Conservation (phyloP, 768 basidiomycete species). For the button mushroom (Agaricus bisporus) region DNA sequence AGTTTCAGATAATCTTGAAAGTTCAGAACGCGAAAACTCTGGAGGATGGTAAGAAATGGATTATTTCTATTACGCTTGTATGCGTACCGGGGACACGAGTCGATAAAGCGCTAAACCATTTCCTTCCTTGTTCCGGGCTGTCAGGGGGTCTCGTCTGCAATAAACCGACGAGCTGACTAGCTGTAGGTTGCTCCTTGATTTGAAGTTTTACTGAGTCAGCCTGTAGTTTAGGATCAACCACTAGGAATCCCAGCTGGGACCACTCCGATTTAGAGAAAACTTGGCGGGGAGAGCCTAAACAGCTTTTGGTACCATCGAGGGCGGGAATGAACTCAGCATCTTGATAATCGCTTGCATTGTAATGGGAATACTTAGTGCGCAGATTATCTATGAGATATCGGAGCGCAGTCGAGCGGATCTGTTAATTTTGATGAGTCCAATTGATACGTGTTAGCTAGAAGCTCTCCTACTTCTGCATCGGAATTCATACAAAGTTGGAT, state of each 20-base stretch:
- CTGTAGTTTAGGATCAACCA: slow-evolving; percentile 49
- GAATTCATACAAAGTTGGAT: slow-evolving; percentile 62
- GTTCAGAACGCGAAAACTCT: slow-evolving; percentile 57
- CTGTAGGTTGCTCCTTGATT: slow-evolving; percentile 64
- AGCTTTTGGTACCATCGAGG: slow-evolving; percentile 39
- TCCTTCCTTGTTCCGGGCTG: slow-evolving; percentile 45
- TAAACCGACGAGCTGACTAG: slow-evolving; percentile 57
- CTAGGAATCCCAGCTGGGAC: slow-evolving; percentile 69
- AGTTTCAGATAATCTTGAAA: slow-evolving; percentile 49
- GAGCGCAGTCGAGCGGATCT: slow-evolving; percentile 56
- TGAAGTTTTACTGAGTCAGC: slow-evolving; percentile 60
- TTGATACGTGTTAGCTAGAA: not conserved
- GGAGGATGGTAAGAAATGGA: not conserved
- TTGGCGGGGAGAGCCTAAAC: slow-evolving; percentile 59
- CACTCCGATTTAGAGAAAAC: slow-evolving; percentile 68
- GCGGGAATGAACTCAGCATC: slow-evolving; percentile 79
- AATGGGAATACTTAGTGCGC: slow-evolving; percentile 49
- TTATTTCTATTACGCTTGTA: not conserved
- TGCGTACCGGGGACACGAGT: slow-evolving; percentile 35
- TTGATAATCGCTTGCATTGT: slow-evolving; percentile 48
- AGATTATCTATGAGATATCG: slow-evolving; percentile 81
- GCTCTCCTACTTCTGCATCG: slow-evolving; percentile 30
- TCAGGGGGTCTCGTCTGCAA: slow-evolving; percentile 48
- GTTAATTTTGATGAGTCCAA: not conserved
- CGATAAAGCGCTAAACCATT: slow-evolving; percentile 67